phyloP scores from a whole-genome alignment of 805 yeast genomes.

The Saccharomycopsis capsularis region DNA sequence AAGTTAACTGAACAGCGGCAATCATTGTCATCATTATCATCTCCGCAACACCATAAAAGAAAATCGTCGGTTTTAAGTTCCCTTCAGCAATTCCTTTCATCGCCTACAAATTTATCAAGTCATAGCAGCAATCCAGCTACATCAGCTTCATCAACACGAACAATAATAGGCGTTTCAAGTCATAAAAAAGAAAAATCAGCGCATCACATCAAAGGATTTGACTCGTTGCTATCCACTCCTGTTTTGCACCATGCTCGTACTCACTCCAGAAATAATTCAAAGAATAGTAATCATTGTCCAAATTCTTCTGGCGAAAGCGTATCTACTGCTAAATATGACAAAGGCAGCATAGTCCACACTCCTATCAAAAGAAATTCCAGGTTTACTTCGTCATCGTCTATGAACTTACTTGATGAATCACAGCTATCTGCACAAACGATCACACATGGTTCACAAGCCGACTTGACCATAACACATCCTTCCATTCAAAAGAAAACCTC shows the following conservation, averaged over 20 bases:
- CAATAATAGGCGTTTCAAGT: background rate
- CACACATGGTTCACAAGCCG: conserved; percentile 12
- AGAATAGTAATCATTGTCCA: background rate
- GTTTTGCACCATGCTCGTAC: background rate
- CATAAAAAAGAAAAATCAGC: too few species aligned
- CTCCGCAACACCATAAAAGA: conserved; percentile 5
- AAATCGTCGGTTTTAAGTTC: conserved; percentile 13
- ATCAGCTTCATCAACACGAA: background rate
- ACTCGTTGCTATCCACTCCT: conserved; percentile 11
- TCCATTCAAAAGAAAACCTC: conserved; percentile 6
- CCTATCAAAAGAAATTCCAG: background rate
- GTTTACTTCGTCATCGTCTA: background rate
- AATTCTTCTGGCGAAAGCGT: conserved; percentile 7
- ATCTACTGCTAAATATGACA: background rate
- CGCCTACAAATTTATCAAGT: background rate
- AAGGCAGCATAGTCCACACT: conserved; percentile 2
- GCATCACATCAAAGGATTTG: conserved; percentile 6
- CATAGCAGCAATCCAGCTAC: background rate
- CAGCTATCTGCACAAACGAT: conserved; percentile 16
- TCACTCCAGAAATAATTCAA: conserved; percentile 10
- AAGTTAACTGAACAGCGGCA: background rate
- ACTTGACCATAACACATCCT: conserved; percentile 11
- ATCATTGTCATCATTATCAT: background rate
- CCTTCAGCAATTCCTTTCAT: conserved; percentile 1
- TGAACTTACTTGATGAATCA: conserved; percentile 8